phyloP scores from a whole-genome alignment of 352 stramenopile genomes.

The Globisporangium canariense region DNA sequence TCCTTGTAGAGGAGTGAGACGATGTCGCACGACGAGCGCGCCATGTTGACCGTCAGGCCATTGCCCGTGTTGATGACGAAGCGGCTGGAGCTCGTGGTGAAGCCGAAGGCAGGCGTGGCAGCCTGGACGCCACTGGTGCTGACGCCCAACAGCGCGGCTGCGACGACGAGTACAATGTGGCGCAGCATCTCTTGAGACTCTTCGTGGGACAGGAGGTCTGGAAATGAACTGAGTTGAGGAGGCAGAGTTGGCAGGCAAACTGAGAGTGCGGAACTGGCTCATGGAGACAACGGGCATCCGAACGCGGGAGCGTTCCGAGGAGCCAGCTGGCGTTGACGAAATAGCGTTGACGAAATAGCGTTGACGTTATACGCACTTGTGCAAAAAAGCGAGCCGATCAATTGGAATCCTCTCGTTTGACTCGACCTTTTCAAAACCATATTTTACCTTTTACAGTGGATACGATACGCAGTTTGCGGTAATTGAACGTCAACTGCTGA shows the following conservation, averaged over 20 bases:
- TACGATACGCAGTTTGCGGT: too few species aligned
- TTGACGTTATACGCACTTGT: too few species aligned
- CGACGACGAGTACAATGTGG: neutral
- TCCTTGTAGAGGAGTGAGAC: slow-evolving; percentile 45
- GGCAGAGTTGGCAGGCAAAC: neutral
- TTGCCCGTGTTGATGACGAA: slow-evolving; percentile 40
- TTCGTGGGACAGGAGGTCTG: neutral
- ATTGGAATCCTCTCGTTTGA: too few species aligned
- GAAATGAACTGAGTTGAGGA: neutral
- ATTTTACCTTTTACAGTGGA: too few species aligned
- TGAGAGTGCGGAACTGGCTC: neutral
- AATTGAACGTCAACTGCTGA: too few species aligned
- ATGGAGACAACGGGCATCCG: neutral
- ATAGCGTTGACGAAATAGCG: neutral
- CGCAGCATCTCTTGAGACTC: neutral
- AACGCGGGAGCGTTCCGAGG: neutral
- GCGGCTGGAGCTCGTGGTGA: slow-evolving; percentile 27
- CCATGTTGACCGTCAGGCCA: slow-evolving; percentile 39
- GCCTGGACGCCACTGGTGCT: neutral
- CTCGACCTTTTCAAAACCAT: too few species aligned
- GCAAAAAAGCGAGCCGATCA: too few species aligned
- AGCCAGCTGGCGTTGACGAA: neutral
- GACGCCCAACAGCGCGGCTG: neutral
- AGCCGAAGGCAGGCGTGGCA: slow-evolving; percentile 32
- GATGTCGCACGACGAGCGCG: slow-evolving; percentile 42